phyloP scores from a whole-genome alignment of 495 filamentous ascomycete genomes.

The Penicillium tannophilum region DNA sequence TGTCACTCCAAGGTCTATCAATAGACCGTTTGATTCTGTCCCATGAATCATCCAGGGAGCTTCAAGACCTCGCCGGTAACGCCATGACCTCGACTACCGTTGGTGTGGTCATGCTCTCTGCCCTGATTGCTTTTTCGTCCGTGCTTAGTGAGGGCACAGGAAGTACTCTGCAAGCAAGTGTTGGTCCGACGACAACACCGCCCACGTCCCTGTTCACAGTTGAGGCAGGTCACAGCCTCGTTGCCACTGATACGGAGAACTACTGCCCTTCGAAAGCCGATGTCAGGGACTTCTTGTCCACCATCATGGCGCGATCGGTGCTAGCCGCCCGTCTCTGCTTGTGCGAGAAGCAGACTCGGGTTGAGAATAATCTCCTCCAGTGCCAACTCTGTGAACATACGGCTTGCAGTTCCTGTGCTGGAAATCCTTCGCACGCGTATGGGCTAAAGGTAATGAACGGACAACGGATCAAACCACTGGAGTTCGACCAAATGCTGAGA shows the following conservation, averaged over 20 bases:
- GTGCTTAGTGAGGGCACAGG: slow-evolving; percentile 30
- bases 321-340: slow-evolving; percentile 36
- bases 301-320: neutral
- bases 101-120: slow-evolving; percentile 59
- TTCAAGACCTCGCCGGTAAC: slow-evolving; percentile 78
- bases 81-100: slow-evolving; percentile 82
- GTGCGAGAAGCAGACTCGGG: slow-evolving; percentile 56
- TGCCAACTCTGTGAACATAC: slow-evolving; percentile 60
- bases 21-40: slow-evolving; percentile 62
- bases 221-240: slow-evolving; percentile 2
- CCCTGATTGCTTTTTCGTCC: slow-evolving; percentile 48
- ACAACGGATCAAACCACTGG: slow-evolving; percentile 41
- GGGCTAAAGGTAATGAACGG: slow-evolving; percentile 13
- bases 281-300: neutral
- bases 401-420: slow-evolving; percentile 56
- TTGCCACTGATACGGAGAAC: neutral
- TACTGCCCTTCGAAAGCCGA: neutral
- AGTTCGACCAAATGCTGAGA: slow-evolving; percentile 52
- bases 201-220: neutral
- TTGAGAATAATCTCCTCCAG: slow-evolving; percentile 39
- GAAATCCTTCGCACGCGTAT: slow-evolving; percentile 59
- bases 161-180: neutral
- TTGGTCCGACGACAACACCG: neutral
- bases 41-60: slow-evolving; percentile 62
- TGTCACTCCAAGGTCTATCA: slow-evolving; percentile 74